phyloP scores from a whole-genome alignment of 2,329 filamentous ascomycete species.

The Ceratocystis huliohia region DNA sequence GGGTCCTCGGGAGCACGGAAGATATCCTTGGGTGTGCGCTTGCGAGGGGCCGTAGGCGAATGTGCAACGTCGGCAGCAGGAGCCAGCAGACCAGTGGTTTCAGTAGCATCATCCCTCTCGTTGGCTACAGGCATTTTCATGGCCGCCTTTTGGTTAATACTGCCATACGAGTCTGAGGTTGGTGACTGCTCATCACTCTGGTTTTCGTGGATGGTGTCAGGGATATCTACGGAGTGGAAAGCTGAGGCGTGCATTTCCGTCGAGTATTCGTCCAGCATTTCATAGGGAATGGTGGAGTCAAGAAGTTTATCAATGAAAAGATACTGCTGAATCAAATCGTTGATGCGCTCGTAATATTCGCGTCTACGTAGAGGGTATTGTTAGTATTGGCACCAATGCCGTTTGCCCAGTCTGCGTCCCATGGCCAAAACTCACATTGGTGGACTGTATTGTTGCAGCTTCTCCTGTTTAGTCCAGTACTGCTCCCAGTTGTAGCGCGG shows the following conservation, averaged over 20 bases:
- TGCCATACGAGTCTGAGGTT: conserved; percentile 24
- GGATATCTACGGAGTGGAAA: conserved; percentile 46
- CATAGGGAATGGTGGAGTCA: conserved; percentile 83
- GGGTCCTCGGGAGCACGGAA: conserved; percentile 57
- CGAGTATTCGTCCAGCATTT: conserved; percentile 78
- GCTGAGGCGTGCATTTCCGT: conserved; percentile 45
- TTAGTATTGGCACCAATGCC: background rate
- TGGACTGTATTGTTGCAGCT: conserved; percentile 59
- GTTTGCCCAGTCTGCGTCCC: background rate
- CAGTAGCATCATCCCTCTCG: conserved; percentile 22
- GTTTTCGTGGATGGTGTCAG: conserved; percentile 58
- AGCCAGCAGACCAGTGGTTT: conserved; percentile 16
- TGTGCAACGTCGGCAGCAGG: conserved; percentile 27
- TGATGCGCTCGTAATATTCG: conserved; percentile 78
- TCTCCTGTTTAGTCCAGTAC: conserved; percentile 65
- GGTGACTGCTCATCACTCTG: conserved; percentile 21
- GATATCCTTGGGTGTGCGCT: conserved; percentile 72
- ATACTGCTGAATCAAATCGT: conserved; percentile 80
- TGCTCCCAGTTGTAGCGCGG: conserved; percentile 73
- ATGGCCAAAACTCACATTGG: conserved; percentile 39
- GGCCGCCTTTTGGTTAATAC: conserved; percentile 25
- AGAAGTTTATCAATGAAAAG: conserved; percentile 84
- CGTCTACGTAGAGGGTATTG: conserved; percentile 37
- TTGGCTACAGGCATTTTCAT: conserved; percentile 26
- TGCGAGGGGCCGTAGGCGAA: conserved; percentile 39